These are phyloP conservation scores for Aureobasidium sp. DNA, from an alignment of 2,329 filamentous ascomycete species.

Conservation along the genomic window DNA sequence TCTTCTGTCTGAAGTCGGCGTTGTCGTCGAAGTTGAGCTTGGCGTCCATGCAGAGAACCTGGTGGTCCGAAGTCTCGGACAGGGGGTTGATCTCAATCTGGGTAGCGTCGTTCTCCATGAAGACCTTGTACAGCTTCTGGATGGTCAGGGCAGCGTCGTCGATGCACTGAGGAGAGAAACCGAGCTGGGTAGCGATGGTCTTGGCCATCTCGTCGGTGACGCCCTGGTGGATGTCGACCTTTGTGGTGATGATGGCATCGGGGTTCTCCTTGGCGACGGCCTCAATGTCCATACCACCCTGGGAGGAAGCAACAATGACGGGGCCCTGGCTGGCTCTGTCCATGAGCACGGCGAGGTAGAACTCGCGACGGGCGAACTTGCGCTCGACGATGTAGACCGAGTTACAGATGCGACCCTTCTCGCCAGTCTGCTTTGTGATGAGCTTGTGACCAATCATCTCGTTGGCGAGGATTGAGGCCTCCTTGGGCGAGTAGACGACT, in stretches of 20 bases:
- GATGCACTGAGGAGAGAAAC: slow-evolving; percentile 96
- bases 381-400: slow-evolving; percentile 98
- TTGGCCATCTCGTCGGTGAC: slow-evolving; percentile 93
- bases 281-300: slow-evolving; percentile 99
- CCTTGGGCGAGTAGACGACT: slow-evolving; percentile 95
- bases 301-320: slow-evolving; percentile 94
- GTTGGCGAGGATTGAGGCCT: slow-evolving; percentile 93
- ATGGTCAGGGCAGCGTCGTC: slow-evolving; percentile 93
- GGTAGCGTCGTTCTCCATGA: slow-evolving; percentile 95
- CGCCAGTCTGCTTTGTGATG: slow-evolving; percentile 98
- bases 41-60: slow-evolving; percentile 98
- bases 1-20: slow-evolving; percentile 92
- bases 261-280: slow-evolving; percentile 96
- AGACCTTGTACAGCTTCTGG: slow-evolving; percentile 98
- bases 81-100: slow-evolving; percentile 99
- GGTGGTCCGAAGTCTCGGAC: slow-evolving; percentile 94
- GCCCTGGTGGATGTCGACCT: slow-evolving; percentile 86
- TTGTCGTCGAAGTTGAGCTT: slow-evolving; percentile 99
- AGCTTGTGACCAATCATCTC: slow-evolving; percentile 99
- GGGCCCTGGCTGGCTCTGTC: slow-evolving; percentile 84
- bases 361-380: slow-evolving; percentile 98
- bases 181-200: slow-evolving; percentile 82
- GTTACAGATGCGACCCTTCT: slow-evolving; percentile 86
- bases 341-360: slow-evolving; percentile 98
- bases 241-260: slow-evolving; percentile 88